Percentiles rank a stretch among this genome's conserved stretches.
These are phyloP conservation scores for Wilhelminamyces savonicus DNA, from an alignment of 805 yeast species.

Conservation along the genomic window DNA sequence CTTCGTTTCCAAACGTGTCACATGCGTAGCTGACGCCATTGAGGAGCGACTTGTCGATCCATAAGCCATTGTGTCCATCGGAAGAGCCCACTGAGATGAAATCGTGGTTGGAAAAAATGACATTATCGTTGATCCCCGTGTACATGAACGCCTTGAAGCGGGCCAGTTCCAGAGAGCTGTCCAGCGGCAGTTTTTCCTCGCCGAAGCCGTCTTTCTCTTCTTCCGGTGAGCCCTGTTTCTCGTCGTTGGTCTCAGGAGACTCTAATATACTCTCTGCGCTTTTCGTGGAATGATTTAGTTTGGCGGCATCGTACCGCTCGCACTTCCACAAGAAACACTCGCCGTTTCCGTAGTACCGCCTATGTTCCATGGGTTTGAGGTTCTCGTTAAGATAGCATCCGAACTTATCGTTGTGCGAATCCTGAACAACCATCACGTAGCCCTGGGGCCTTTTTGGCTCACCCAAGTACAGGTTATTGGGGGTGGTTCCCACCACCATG, in stretches of 20 bases:
- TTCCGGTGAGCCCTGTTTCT: too few relatives aligned
- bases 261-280: background rate
- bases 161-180: too few relatives aligned
- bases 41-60: conserved; percentile 70
- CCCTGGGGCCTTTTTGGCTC: conserved; percentile 53
- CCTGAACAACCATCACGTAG: conserved; percentile 68
- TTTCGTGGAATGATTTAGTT: conserved; percentile 4
- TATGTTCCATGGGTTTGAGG: conserved; percentile 63
- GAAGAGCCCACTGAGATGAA: conserved; percentile 88
- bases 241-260: background rate
- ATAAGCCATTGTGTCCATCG: conserved; percentile 86
- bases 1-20: conserved; percentile 86
- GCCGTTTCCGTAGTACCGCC: conserved; percentile 85
- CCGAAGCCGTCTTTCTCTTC: conserved; percentile 2
- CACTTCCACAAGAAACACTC: conserved; percentile 90
- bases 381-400: conserved; percentile 78
- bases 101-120: conserved; percentile 71
- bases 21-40: conserved; percentile 76
- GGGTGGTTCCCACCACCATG: conserved; percentile 21
- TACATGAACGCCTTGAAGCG: conserved; percentile 77
- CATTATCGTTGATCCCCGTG: conserved; percentile 83
- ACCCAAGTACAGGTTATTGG: too few relatives aligned
- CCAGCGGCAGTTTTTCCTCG: too few relatives aligned
- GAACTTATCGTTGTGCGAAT: conserved; percentile 55
- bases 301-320: conserved; percentile 34